These are phyloP conservation scores for Cylindrotheca fusiformis DNA, from an alignment of 108 stramenopile species.

Conservation along the genomic window DNA sequence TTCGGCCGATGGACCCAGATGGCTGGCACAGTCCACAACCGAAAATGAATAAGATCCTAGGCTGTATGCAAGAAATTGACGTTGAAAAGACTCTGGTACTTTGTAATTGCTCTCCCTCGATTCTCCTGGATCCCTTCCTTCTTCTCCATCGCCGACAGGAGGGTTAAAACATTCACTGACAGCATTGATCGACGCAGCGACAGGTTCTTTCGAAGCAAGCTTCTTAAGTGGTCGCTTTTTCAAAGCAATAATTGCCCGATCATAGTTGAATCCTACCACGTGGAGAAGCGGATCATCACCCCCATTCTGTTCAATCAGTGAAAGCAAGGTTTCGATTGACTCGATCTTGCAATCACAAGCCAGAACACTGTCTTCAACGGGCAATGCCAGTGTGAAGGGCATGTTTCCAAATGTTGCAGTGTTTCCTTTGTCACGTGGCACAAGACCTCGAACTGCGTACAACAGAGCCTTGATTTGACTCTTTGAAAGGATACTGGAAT, in stretches of 20 bases:
- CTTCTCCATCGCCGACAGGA: slow-evolving; percentile 21
- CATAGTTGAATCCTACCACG: slow-evolving; percentile 68
- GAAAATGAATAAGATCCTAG: slow-evolving; percentile 75
- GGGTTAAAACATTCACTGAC: slow-evolving; percentile 46
- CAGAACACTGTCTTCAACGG: slow-evolving; percentile 39
- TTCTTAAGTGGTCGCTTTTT: slow-evolving; percentile 66
- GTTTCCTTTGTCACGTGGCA: background rate
- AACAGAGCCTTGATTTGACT: slow-evolving; percentile 66
- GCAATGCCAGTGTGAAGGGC: slow-evolving; percentile 54
- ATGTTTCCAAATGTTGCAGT: background rate
- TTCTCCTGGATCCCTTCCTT: slow-evolving; percentile 21
- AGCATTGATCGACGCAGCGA: slow-evolving; percentile 50
- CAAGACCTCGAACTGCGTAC: slow-evolving; percentile 1
- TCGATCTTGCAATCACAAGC: slow-evolving; percentile 79
- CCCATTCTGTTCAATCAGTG: slow-evolving; percentile 64
- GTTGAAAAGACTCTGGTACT: slow-evolving; percentile 16
- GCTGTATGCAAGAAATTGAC: slow-evolving; percentile 65
- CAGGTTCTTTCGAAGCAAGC: slow-evolving; percentile 51
- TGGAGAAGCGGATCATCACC: slow-evolving; percentile 47
- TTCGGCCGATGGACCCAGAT: slow-evolving; percentile 63
- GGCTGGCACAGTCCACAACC: slow-evolving; percentile 57
- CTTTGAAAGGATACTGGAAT: slow-evolving; percentile 65
- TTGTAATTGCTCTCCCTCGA: background rate
- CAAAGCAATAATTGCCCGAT: slow-evolving; percentile 61
- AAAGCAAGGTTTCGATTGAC: slow-evolving; percentile 83